Evolutionary conservation across 176 grass and related monocot species (phyloP).

Genomic region (Carex pumila): DNA sequence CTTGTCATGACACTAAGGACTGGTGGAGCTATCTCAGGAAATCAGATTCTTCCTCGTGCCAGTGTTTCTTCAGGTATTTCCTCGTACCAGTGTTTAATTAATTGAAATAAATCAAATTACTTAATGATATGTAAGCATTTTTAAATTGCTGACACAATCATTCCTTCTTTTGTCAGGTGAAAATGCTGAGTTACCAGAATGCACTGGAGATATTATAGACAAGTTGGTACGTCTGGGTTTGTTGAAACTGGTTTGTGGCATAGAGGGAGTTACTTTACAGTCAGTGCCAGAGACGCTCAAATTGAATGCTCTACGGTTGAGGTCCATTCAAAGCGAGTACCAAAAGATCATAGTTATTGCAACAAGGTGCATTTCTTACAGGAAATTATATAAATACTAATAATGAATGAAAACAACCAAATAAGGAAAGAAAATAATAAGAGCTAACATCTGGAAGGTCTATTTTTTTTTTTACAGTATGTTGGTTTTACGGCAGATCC

Average conservation of each 20-base stretch:
- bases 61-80: constrained; percentile 2
- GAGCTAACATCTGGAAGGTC: not conserved
- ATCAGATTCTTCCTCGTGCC: constrained; percentile 18
- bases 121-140: not conserved
- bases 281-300: constrained; percentile 67
- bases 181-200: constrained; percentile 44
- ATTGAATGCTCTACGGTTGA: constrained; percentile 62
- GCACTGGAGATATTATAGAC: constrained; percentile 73
- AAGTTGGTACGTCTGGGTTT: constrained; percentile 67
- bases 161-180: constrained; percentile 2
- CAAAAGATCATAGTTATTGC: constrained; percentile 77
- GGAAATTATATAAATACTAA: not conserved
- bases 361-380: constrained; percentile 45
- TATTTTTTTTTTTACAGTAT: constrained; percentile 40
- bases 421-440: not conserved
- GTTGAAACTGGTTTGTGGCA: constrained; percentile 44
- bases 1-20: constrained; percentile 56
- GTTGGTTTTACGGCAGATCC: constrained; percentile 69
- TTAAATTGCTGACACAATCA: not conserved
- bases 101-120: not conserved
- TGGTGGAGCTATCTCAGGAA: constrained; percentile 40
- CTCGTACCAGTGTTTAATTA: not conserved
- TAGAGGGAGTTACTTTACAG: constrained; percentile 56
- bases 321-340: constrained; percentile 58
- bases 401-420: not conserved